Conservation (phyloP, 441 rosid species). For the Pelargonium myrrhifolium region DNA sequence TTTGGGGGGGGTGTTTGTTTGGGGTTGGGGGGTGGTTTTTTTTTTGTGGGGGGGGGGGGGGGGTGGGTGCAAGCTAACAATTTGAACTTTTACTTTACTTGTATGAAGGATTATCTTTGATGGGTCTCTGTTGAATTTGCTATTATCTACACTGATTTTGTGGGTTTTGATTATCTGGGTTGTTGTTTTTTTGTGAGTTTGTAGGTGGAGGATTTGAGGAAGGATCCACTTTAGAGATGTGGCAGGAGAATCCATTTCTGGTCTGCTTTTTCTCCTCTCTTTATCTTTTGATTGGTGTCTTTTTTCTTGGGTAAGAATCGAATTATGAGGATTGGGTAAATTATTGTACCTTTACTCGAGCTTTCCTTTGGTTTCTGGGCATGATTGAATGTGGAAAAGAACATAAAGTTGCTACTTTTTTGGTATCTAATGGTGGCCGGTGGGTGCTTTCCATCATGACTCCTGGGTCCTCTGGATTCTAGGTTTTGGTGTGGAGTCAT, state of each 20-base stretch:
- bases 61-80: too few species aligned
- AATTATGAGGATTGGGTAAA: conserved; percentile 17
- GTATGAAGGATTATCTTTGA: neutral
- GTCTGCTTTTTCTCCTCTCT: conserved; percentile 18
- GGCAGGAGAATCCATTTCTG: conserved; percentile 21
- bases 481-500: conserved; percentile 6
- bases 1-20: too few species aligned
- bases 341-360: conserved; percentile 4
- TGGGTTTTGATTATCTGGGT: conserved; percentile 10
- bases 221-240: conserved; percentile 11
- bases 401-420: conserved; percentile 6
- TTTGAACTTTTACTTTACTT: too few species aligned
- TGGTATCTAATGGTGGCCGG: conserved; percentile 3
- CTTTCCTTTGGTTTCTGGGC: conserved; percentile 10
- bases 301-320: conserved; percentile 25
- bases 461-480: conserved; percentile 35
- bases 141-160: conserved; percentile 3
- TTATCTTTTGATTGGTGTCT: conserved; percentile 15
- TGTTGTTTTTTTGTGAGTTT: neutral
- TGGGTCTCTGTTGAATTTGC: conserved; percentile 10
- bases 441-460: conserved; percentile 19
- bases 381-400: conserved; percentile 7
- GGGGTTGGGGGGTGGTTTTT: too few species aligned
- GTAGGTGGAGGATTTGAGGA: neutral
- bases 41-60: too few species aligned